phyloP scores from a whole-genome alignment of 108 stramenopile genomes.

The Cyclostephanos tholiformis region DNA sequence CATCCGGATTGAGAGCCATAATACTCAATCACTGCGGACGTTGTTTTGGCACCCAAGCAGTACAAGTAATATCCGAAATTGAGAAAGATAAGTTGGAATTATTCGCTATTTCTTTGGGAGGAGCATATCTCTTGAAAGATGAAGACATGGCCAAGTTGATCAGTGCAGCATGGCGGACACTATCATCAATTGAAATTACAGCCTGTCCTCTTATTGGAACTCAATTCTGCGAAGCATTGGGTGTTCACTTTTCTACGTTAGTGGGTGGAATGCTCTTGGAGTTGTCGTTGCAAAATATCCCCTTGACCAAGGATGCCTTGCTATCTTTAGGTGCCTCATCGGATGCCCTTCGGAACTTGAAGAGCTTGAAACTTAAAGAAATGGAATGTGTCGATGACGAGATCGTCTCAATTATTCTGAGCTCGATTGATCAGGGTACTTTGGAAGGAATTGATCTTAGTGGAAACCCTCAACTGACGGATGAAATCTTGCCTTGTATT shows the following conservation, averaged over 20 bases:
- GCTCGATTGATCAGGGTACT: slow-evolving; percentile 28
- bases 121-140: slow-evolving; percentile 79
- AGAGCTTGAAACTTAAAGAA: slow-evolving; percentile 62
- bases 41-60: slow-evolving; percentile 70
- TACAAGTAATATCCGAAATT: slow-evolving; percentile 45
- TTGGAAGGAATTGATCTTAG: slow-evolving; percentile 71
- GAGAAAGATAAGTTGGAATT: slow-evolving; percentile 42
- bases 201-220: slow-evolving; percentile 73
- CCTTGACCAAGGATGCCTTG: slow-evolving; percentile 48
- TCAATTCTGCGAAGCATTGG: slow-evolving; percentile 48
- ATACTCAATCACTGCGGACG: slow-evolving; percentile 74
- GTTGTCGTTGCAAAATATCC: slow-evolving; percentile 67
- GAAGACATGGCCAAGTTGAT: slow-evolving; percentile 63
- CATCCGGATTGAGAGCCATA: slow-evolving; percentile 58
- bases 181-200: slow-evolving; percentile 72
- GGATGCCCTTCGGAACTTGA: slow-evolving; percentile 55
- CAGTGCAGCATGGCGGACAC: slow-evolving; percentile 44
- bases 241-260: slow-evolving; percentile 42
- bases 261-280: slow-evolving; percentile 54
- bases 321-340: slow-evolving; percentile 42
- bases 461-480: slow-evolving; percentile 64
- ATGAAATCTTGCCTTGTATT: slow-evolving; percentile 67
- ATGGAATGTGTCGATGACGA: slow-evolving; percentile 62
- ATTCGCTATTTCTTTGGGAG: slow-evolving; percentile 68
- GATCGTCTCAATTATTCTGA: slow-evolving; percentile 52